Percentiles rank a stretch among this genome's conserved stretches.
Evolutionary conservation across 2,329 filamentous ascomycete genomes (phyloP).

Genomic region (Ophiosphaerella herpotricha): DNA sequence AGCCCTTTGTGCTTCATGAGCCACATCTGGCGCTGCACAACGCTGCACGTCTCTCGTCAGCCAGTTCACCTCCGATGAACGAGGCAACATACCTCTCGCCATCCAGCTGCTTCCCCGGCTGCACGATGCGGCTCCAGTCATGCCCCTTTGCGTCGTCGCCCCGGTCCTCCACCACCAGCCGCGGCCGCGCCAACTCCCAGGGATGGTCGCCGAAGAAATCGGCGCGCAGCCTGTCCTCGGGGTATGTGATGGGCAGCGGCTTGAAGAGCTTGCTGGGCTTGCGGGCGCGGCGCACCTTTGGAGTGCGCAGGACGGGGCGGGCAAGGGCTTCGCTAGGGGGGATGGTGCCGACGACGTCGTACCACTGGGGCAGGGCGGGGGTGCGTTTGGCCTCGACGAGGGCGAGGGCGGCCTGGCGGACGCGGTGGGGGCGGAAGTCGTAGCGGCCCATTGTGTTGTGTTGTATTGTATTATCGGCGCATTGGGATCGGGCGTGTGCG

Average conservation of each 20-base stretch:
- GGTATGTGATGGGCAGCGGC: constrained; percentile 76
- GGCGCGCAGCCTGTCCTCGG: constrained; percentile 79
- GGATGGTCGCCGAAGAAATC: constrained; percentile 93
- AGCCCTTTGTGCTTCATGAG: constrained; percentile 66
- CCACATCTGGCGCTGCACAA: constrained; percentile 89
- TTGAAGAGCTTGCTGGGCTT: constrained; percentile 79
- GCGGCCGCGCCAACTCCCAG: constrained; percentile 91
- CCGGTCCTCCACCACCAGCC: constrained; percentile 81
- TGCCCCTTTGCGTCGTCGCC: constrained; percentile 77
- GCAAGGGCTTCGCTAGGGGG: constrained; percentile 65
- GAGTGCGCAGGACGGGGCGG: constrained; percentile 57
- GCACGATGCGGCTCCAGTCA: constrained; percentile 80
- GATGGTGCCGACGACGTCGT: constrained; percentile 59
- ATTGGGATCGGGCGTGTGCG: too few species aligned
- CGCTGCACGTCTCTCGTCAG: constrained; percentile 86
- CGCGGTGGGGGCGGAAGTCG: constrained; percentile 57
- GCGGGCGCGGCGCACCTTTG: constrained; percentile 45
- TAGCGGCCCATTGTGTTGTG: constrained; percentile 55
- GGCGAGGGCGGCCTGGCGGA: constrained; percentile 57
- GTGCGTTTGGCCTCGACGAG: constrained; percentile 53
- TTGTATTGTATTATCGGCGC: too few species aligned
- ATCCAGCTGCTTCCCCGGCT: constrained; percentile 75
- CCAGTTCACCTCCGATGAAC: constrained; percentile 55
- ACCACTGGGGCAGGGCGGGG: constrained; percentile 58
- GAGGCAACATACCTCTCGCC: constrained; percentile 72